A percentile compares a stretch with the other conserved stretches of the same genome.
Evolutionary conservation across 129 eudicot genomes (phyloP).

Genomic region (Escallonia rubra): DNA sequence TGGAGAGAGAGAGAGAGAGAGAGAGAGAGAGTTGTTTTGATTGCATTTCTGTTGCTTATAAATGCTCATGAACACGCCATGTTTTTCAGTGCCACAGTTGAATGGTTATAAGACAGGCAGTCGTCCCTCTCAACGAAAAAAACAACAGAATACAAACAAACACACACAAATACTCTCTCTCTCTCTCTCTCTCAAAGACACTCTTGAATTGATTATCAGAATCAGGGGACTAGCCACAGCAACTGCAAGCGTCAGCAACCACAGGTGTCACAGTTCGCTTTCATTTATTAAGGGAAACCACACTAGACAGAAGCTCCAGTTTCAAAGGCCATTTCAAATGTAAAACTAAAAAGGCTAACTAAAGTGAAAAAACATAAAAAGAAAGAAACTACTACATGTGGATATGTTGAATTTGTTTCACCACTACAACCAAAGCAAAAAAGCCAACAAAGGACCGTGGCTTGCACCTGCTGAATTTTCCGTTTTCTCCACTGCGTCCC

Average conservation of each 20-base stretch:
- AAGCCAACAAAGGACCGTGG: conserved; percentile 11
- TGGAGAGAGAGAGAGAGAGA: too few relatives aligned
- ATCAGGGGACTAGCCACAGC: background rate
- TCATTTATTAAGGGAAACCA: conserved; percentile 11
- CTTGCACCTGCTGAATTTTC: background rate
- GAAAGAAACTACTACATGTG: background rate
- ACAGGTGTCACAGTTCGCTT: conserved; percentile 1
- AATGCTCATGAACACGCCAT: conserved; percentile 29
- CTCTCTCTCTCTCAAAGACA: background rate
- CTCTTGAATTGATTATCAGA: background rate
- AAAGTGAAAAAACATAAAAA: background rate
- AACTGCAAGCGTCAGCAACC: background rate
- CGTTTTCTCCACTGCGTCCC: background rate
- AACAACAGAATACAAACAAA: conserved; percentile 19
- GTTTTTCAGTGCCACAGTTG: conserved; percentile 69
- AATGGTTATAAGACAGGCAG: conserved; percentile 41
- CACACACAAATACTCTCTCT: background rate
- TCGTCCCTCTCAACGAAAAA: conserved; percentile 45
- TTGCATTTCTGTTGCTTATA: conserved; percentile 4
- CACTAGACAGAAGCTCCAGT: background rate
- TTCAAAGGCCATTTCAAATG: background rate
- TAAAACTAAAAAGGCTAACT: background rate
- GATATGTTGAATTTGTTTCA: background rate
- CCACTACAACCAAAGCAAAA: conserved; percentile 4
- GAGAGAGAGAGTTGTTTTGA: too few relatives aligned